Conservation (phyloP, 371 early-diverging fungal species). For the Mucor sp. region DNA sequence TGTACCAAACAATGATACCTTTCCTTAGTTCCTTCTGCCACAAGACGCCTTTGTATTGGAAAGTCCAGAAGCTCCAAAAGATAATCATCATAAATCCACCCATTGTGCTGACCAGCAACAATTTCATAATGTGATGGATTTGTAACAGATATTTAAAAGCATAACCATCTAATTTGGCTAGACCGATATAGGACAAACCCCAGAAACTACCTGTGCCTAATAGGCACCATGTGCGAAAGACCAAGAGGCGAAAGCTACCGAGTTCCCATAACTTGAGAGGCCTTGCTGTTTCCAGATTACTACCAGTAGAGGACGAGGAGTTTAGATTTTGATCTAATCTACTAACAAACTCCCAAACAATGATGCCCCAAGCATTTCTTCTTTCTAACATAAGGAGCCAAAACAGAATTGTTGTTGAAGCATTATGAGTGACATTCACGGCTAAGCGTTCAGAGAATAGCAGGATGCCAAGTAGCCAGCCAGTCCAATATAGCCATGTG, state of each 20-base stretch:
- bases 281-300: neutral
- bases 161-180: slow-evolving; percentile 52
- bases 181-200: slow-evolving; percentile 56
- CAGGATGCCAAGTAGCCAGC: slow-evolving; percentile 57
- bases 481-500: slow-evolving; percentile 66
- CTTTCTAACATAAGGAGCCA: slow-evolving; percentile 59
- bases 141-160: slow-evolving; percentile 43
- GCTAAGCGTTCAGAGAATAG: slow-evolving; percentile 43
- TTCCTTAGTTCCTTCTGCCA: slow-evolving; percentile 65
- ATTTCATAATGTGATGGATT: slow-evolving; percentile 40
- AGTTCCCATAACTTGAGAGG: slow-evolving; percentile 26
- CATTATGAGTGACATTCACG: slow-evolving; percentile 24
- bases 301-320: neutral
- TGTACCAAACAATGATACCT: slow-evolving; percentile 66
- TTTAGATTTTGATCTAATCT: slow-evolving; percentile 37
- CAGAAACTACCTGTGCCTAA: slow-evolving; percentile 62
- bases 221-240: slow-evolving; percentile 63
- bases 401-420: slow-evolving; percentile 41
- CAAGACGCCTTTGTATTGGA: slow-evolving; percentile 65
- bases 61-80: slow-evolving; percentile 73
- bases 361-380: slow-evolving; percentile 66
- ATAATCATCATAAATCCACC: slow-evolving; percentile 60
- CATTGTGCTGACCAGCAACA: slow-evolving; percentile 51
- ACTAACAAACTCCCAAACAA: slow-evolving; percentile 64
- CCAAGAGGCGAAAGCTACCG: slow-evolving; percentile 29